phyloP scores from a whole-genome alignment of 1,139 yeast species.

The Scheffersomyces cryptocercus region DNA sequence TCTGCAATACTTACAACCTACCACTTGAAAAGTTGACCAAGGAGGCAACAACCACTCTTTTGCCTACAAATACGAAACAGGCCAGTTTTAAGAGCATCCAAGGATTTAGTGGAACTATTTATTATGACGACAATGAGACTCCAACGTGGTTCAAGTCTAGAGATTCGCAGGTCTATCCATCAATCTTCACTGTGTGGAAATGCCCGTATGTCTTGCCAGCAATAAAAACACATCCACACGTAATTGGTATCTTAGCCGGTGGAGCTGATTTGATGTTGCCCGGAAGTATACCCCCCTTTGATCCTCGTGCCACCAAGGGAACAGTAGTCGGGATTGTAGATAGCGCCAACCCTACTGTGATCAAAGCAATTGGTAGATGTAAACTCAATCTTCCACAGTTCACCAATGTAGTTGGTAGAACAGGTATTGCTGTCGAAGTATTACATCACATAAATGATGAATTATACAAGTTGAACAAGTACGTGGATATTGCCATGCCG shows the following conservation, averaged over 20 bases:
- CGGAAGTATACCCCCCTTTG: conserved; percentile 83
- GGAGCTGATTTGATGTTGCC: conserved; percentile 95
- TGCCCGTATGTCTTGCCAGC: conserved; percentile 66
- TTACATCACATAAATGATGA: conserved; percentile 58
- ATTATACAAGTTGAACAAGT: conserved; percentile 46
- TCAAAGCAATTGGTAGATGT: conserved; percentile 76
- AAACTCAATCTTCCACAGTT: conserved; percentile 49
- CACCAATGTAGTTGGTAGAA: conserved; percentile 49
- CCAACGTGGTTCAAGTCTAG: conserved; percentile 75
- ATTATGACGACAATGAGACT: conserved; percentile 59
- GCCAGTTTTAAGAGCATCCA: conserved; percentile 62
- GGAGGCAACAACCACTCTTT: conserved; percentile 46
- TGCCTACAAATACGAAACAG: conserved; percentile 65
- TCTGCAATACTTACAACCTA: conserved; percentile 48
- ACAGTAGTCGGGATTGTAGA: conserved; percentile 73
- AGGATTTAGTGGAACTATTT: conserved; percentile 62
- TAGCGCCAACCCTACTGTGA: conserved; percentile 58
- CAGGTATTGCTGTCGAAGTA: conserved; percentile 69
- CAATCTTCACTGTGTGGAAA: conserved; percentile 73
- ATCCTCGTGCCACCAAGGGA: conserved; percentile 45
- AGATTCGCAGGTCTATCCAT: conserved; percentile 61
- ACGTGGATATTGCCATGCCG: conserved; percentile 45
- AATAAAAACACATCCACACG: conserved; percentile 72
- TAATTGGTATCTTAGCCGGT: conserved; percentile 58
- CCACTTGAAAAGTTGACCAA: conserved; percentile 46